These are phyloP conservation scores for Pichia sp. DNA, from an alignment of 1,139 yeast genomes.

Conservation along the genomic window DNA sequence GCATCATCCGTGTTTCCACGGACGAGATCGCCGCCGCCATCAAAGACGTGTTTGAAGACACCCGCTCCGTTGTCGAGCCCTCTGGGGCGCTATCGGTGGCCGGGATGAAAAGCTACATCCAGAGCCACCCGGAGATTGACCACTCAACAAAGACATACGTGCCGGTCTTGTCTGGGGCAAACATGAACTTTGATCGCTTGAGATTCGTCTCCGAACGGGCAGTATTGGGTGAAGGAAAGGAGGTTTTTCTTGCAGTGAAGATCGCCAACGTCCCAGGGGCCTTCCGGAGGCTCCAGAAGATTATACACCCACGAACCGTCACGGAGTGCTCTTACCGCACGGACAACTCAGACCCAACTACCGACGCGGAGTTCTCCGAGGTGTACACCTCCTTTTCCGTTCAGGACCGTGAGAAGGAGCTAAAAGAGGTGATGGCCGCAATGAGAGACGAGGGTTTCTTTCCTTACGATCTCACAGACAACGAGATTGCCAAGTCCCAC, in stretches of 20 bases:
- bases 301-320: constrained; percentile 79
- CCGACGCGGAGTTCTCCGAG: constrained; percentile 48
- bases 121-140: constrained; percentile 60
- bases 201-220: constrained; percentile 98
- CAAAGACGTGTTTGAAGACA: constrained; percentile 92
- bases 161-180: constrained; percentile 91
- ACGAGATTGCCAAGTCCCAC: constrained; percentile 92
- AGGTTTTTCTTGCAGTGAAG: constrained; percentile 82
- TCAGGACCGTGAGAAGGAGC: constrained; percentile 59
- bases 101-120: constrained; percentile 80
- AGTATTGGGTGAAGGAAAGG: constrained; percentile 94
- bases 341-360: constrained; percentile 23
- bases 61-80: constrained; percentile 91
- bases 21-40: constrained; percentile 98
- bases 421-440: constrained; percentile 40
- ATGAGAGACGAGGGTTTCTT: constrained; percentile 49
- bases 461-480: constrained; percentile 81
- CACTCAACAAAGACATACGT: constrained; percentile 73
- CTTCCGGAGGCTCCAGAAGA: constrained; percentile 66
- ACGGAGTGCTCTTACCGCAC: constrained; percentile 90
- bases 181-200: constrained; percentile 94
- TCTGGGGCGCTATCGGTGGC: constrained; percentile 97
- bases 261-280: constrained; percentile 96
- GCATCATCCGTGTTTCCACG: constrained; percentile 78
- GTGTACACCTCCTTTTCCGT: constrained; percentile 87